Base-by-base conservation (phyloP, 2,329 filamentous ascomycete genomes). In the Colletotrichum spinosum region DNA sequence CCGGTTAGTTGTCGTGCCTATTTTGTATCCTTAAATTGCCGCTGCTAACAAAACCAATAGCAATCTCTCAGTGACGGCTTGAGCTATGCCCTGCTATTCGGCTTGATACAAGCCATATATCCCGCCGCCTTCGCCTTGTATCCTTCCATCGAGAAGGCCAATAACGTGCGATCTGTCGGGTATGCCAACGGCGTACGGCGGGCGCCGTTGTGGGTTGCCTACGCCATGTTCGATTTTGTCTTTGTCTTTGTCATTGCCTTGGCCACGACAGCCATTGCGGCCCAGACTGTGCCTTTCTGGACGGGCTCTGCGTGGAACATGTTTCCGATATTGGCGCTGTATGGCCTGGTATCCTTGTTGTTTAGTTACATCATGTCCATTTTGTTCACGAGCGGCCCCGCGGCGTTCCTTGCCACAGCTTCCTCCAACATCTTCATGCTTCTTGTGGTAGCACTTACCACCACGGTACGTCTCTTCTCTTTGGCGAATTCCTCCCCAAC, bases 161-260 rank as follows among this genome's bases (percentile, higher is more conserved):
- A 39, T 12, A 35, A 46, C n/a, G 39, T 25, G 13, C 55, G 46
- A 3, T 13, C 55, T n/a, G 39, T 52, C 15, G 46, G 39, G n/a
- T 44, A 51, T 9, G 55, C 38, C n/a, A 59, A 59, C 8, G 55
- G 46, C 13, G 39, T 52, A 15, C 48, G 39, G 35, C 51, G 55
- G 38, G 39, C 33, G 8, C 38, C 55, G 6, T 12, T 52, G 33
- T 52, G 55, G 55, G 46, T 45, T 45, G 46, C 46, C 3, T 51
- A 59, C 39, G 46, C 55, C 25, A 33, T 59, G 13, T 59, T 59
- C 38, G 55, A 59, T 45, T 68, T 69, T 2, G 56, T 57, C 25
- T 68, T 59, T 33, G 48, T 59, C 33, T 17, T 33, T 17, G 11
- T 38, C n/a, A 44, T 52, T 13, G 45, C 45, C 12, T 6, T 50